Conservation (phyloP, 345 rosid species). For the Syzygium jambos region DNA sequence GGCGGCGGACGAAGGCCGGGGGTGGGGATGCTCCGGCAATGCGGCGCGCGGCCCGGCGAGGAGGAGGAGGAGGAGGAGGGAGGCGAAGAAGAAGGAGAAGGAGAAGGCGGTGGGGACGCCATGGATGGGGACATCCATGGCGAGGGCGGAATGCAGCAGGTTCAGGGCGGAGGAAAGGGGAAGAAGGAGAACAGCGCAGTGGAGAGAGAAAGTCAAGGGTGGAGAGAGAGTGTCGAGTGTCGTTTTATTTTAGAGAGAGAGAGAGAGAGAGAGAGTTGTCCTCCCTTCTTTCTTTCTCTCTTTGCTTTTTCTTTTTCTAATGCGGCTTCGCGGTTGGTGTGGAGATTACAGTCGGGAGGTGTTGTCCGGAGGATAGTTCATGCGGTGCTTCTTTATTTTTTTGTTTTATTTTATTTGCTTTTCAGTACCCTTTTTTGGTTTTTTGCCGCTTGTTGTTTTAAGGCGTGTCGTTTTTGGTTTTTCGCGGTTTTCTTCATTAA, state of each 20-base stretch:
- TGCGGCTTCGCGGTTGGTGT: neutral
- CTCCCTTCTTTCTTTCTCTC: neutral
- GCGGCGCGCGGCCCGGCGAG: conserved; percentile 3
- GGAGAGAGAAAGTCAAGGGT: neutral
- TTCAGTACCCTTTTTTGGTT: neutral
- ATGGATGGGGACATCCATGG: conserved; percentile 10
- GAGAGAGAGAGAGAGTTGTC: neutral
- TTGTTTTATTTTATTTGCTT: too few relatives aligned
- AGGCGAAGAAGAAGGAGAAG: neutral
- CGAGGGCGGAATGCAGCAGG: conserved; percentile 2
- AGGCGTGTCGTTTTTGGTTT: neutral
- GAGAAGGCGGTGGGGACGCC: neutral
- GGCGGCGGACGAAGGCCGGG: neutral
- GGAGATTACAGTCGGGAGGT: conserved; percentile 1
- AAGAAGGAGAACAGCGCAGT: neutral
- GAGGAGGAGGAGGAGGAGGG: neutral
- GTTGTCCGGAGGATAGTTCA: neutral
- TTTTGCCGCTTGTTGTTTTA: neutral
- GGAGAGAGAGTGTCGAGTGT: neutral
- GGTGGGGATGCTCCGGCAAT: conserved; percentile 6
- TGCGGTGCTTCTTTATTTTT: neutral
- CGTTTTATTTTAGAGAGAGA: neutral
- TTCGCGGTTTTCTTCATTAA: neutral
- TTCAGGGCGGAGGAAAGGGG: neutral
- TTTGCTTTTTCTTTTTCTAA: neutral